Evolutionary conservation across 768 basidiomycete species (phyloP), one percentile per base, ranked within the genome.

Genomic region (Flagelloscypha sp.): DNA sequence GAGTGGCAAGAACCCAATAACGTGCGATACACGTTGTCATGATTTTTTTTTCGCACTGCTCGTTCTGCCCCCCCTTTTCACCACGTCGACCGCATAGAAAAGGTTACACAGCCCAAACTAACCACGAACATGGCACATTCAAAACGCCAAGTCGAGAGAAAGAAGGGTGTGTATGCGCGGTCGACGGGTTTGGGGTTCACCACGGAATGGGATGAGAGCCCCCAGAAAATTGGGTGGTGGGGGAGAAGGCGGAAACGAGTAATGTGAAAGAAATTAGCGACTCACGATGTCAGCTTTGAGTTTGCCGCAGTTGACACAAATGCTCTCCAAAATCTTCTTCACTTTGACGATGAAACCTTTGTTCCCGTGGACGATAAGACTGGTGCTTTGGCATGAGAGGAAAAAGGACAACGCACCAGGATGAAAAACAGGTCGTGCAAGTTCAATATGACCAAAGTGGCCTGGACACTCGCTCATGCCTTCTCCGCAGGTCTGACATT

Each of bases 381-480:
- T n/a, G 59, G 30, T 36, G 13, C 21, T 18, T 33, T 10, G 15
- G 40, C 19, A 36, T 25, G 19, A 27, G 9, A n/a, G 35, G 39
- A 7, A 31, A 15, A 5, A 27, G 5, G 24, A 17, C 7, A 17
- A 71, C 80, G 44, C 59, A 88, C 89, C 90, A 59, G 89, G 84
- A 59, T 98, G 94, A 54, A 92, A 98, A 22, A 95, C 89, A n/a
- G 94, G 92, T 49, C 90, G 72, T 28, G 89, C 89, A 52, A 99
- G 66, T 63, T 99, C 95, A 52, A 99, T 89, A 57, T 98, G 93
- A 37, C 95, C 95, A 66, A 99, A 99, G 59, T 98, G 95, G 33
- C 95, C 95, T 18, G 95, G 93, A 65, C 95, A 99, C 57, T 98
- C 95, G 12, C 90, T 83, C 93, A 98, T 97, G n/a, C 93, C 94